phyloP scores from a whole-genome alignment of 108 stramenopile genomes.

The Nitzschia sp. region DNA sequence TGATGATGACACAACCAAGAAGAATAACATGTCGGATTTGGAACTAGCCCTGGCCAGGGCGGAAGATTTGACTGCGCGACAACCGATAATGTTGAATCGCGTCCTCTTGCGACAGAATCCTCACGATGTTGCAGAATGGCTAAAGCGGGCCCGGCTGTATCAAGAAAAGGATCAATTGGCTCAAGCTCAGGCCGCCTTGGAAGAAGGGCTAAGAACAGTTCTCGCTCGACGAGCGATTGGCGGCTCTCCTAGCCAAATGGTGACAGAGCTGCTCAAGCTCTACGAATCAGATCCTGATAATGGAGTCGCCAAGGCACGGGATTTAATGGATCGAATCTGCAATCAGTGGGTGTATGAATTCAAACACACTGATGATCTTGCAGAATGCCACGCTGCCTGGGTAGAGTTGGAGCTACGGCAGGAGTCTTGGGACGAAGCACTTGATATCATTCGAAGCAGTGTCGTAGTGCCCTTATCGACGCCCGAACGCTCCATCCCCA shows the following conservation, averaged over 20 bases:
- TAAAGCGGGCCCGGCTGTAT: conserved; percentile 88
- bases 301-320: conserved; percentile 75
- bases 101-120: conserved; percentile 98
- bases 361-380: conserved; percentile 90
- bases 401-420: conserved; percentile 95
- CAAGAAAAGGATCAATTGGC: conserved; percentile 38
- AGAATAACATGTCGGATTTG: conserved; percentile 67
- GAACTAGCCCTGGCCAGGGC: conserved; percentile 93
- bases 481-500: background rate
- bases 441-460: conserved; percentile 72
- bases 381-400: conserved; percentile 88
- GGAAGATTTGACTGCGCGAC: conserved; percentile 91
- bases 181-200: conserved; percentile 66
- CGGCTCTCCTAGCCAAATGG: conserved; percentile 81
- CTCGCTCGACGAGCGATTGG: conserved; percentile 64
- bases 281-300: conserved; percentile 78
- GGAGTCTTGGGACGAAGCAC: conserved; percentile 90
- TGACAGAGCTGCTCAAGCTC: conserved; percentile 74
- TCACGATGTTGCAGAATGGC: conserved; percentile 96
- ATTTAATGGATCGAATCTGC: conserved; percentile 79
- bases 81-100: conserved; percentile 91
- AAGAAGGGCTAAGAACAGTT: conserved; percentile 79
- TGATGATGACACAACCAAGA: background rate
- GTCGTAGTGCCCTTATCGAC: conserved; percentile 45
- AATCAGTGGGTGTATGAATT: conserved; percentile 62